Percentiles rank a stretch among this genome's conserved stretches.
These are phyloP conservation scores for Panaeolus cyanescens DNA, from an alignment of 768 basidiomycete species.

Conservation along the genomic window DNA sequence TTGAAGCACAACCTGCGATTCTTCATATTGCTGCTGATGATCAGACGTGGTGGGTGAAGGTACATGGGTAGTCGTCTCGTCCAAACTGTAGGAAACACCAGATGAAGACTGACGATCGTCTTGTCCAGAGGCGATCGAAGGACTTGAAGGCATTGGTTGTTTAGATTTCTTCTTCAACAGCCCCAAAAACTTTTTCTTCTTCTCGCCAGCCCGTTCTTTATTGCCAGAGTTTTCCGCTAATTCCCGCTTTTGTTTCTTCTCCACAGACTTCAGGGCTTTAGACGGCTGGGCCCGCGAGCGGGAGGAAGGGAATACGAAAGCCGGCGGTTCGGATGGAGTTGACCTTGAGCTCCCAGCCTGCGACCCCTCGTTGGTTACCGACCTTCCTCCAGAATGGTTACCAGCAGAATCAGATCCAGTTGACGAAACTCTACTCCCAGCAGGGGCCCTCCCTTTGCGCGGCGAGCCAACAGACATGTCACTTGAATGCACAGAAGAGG, in stretches of 20 bases:
- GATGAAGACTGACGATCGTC: background rate
- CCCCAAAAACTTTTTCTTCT: slow-evolving; percentile 19
- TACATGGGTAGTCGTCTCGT: background rate
- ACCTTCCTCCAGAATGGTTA: background rate
- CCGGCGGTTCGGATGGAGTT: background rate
- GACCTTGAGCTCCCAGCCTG: background rate
- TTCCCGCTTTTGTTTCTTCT: slow-evolving; percentile 6
- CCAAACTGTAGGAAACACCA: background rate
- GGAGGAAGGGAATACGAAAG: slow-evolving; percentile 19
- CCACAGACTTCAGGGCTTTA: slow-evolving; percentile 8
- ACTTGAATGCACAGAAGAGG: background rate
- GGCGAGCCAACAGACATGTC: background rate
- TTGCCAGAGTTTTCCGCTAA: background rate
- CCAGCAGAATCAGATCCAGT: background rate
- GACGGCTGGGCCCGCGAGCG: slow-evolving; percentile 23
- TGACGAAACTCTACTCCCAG: background rate
- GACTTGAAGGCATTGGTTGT: slow-evolving; percentile 1
- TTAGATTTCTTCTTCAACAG: slow-evolving; percentile 22
- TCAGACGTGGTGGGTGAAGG: background rate
- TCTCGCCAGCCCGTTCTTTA: background rate
- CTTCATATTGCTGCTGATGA: slow-evolving; percentile 9
- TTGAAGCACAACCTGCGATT: slow-evolving; percentile 1
- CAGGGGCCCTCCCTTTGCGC: background rate
- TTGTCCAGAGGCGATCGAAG: background rate
- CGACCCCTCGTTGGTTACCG: background rate